These are phyloP conservation scores for Pavlovales sp. DNA, from an alignment of 208 protist genomes.

Conservation along the genomic window DNA sequence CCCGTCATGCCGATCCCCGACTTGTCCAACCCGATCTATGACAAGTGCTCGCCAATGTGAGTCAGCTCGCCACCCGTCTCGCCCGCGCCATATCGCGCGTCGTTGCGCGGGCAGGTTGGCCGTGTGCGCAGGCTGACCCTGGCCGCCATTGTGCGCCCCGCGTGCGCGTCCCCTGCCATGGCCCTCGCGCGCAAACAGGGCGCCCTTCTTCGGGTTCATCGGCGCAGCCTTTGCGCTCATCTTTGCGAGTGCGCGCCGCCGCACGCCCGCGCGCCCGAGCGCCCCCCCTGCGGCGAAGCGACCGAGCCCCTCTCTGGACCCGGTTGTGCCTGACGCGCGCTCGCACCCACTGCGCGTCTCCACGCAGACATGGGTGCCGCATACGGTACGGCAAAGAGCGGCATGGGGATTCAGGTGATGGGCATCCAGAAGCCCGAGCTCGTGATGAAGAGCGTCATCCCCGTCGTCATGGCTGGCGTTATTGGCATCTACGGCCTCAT, in stretches of 20 bases:
- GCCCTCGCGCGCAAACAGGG: slow-evolving; percentile 10
- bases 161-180: too few relatives aligned
- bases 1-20: too few relatives aligned
- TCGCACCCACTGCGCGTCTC: too few relatives aligned
- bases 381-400: slow-evolving; percentile 95
- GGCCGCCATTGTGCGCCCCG: too few relatives aligned
- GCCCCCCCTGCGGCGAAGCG: not conserved
- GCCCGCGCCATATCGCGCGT: too few relatives aligned
- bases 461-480: slow-evolving; percentile 92
- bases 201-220: slow-evolving; percentile 64
- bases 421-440: slow-evolving; percentile 88
- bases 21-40: not conserved
- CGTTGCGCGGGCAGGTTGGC: too few relatives aligned
- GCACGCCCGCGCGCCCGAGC: not conserved
- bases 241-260: slow-evolving; percentile 50
- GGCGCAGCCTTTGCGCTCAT: slow-evolving; percentile 57
- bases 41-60: not conserved
- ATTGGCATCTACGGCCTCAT: slow-evolving; percentile 99
- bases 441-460: slow-evolving; percentile 77
- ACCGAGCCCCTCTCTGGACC: too few relatives aligned
- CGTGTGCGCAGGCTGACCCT: too few relatives aligned
- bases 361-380: slow-evolving; percentile 87
- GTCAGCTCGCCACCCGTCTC: too few relatives aligned
- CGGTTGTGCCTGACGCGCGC: not conserved
- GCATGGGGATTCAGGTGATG: slow-evolving; percentile 90